Evolutionary conservation across 2,329 filamentous ascomycete species (phyloP).

Genomic region (Penicillium sumatraense): DNA sequence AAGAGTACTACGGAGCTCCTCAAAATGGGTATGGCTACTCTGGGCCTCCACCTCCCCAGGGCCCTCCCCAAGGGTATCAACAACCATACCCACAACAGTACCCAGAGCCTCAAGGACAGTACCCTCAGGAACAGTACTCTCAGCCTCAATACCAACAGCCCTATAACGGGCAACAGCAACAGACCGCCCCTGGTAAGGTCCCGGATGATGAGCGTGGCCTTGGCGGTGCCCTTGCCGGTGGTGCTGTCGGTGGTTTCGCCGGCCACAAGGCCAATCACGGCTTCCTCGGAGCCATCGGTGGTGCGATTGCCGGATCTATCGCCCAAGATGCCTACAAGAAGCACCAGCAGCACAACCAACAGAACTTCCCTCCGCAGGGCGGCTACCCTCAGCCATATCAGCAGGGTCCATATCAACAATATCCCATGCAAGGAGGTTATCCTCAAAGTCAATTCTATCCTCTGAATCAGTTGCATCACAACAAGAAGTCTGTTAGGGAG

Average conservation of each 20-base stretch:
- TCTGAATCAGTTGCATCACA: conserved; percentile 15
- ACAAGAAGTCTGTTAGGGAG: conserved; percentile 14
- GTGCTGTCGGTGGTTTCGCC: not conserved
- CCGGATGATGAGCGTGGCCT: not conserved
- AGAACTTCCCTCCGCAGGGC: conserved; percentile 8
- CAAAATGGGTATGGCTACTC: conserved; percentile 13
- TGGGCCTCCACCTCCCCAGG: conserved; percentile 9
- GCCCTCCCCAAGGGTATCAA: conserved; percentile 11
- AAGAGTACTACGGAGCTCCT: conserved; percentile 15
- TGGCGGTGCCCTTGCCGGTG: not conserved
- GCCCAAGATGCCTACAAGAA: conserved; percentile 7
- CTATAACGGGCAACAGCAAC: conserved; percentile 10
- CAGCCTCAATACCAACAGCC: conserved; percentile 6
- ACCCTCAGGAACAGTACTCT: conserved; percentile 2
- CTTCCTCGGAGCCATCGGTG: not conserved
- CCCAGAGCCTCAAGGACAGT: conserved; percentile 5
- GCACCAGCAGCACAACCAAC: conserved; percentile 3
- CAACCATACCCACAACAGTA: conserved; percentile 11
- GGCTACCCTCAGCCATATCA: conserved; percentile 6
- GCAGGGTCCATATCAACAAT: conserved; percentile 17
- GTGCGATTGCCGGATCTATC: conserved; percentile 3
- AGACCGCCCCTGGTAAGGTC: not conserved
- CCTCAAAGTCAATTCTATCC: conserved; percentile 15
- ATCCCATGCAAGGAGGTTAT: conserved; percentile 11
- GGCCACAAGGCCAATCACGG: not conserved